These are phyloP conservation scores for Onygena corvina DNA, from an alignment of 2,329 filamentous ascomycete genomes.

Conservation along the genomic window DNA sequence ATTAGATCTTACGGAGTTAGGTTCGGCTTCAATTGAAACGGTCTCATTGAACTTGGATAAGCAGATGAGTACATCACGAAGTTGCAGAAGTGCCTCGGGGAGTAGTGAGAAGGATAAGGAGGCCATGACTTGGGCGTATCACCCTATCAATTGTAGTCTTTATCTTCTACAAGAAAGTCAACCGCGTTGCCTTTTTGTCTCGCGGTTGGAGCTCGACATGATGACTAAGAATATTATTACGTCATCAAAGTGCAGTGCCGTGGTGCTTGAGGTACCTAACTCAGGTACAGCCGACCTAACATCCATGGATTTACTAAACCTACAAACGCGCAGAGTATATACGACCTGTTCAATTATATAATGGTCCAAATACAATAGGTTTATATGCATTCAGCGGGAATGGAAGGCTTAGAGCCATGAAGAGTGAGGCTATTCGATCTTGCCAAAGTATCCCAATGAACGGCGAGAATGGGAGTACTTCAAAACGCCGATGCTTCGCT, in stretches of 20 bases:
- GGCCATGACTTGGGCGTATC: slow-evolving; percentile 9
- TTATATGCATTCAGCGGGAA: not conserved
- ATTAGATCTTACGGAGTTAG: slow-evolving; percentile 39
- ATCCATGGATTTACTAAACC: no score
- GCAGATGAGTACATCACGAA: slow-evolving; percentile 50
- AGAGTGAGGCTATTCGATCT: no score
- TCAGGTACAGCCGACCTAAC: no score
- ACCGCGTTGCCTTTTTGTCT: not conserved
- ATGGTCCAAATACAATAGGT: not conserved
- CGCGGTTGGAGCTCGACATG: not conserved
- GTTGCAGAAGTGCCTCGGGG: slow-evolving; percentile 42
- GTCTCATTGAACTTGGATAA: slow-evolving; percentile 52
- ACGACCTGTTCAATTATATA: no score
- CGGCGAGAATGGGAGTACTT: not conserved
- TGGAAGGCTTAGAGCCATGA: no score
- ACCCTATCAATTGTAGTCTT: not conserved
- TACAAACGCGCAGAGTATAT: no score
- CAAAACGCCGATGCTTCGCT: not conserved
- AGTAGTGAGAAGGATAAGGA: slow-evolving; percentile 42
- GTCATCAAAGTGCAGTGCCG: no score
- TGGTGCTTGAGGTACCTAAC: no score
- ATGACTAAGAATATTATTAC: no score
- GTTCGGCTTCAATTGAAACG: slow-evolving; percentile 50
- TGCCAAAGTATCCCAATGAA: no score
- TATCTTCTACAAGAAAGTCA: not conserved